These are phyloP conservation scores for Polygonum aviculare DNA, from an alignment of 148 eudicot species.

Conservation along the genomic window DNA sequence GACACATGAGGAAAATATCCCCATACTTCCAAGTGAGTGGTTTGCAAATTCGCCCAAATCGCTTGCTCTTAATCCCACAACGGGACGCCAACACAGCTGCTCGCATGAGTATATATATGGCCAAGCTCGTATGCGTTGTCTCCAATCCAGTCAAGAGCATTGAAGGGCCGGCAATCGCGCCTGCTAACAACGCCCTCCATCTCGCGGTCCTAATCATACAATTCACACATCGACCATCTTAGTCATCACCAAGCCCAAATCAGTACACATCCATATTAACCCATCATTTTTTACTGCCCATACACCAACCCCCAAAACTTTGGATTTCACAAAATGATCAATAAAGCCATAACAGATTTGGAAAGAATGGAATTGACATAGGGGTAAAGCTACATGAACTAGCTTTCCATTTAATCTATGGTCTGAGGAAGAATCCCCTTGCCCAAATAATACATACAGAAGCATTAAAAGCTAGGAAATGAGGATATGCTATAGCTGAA, in stretches of 20 bases:
- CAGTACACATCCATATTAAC: not conserved
- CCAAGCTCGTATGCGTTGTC: conserved; percentile 83
- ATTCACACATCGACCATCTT: not conserved
- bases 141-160: conserved; percentile 84
- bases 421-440: not conserved
- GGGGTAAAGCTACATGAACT: not conserved
- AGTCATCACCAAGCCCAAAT: not conserved
- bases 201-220: conserved; percentile 63
- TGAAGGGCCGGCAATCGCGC: conserved; percentile 94
- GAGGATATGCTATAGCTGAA: not conserved
- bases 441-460: not conserved
- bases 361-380: not conserved
- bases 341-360: not conserved
- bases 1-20: conserved; percentile 96
- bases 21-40: conserved; percentile 94
- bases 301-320: not conserved
- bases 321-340: not conserved
- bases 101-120: conserved; percentile 91
- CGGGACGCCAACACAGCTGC: conserved; percentile 98
- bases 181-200: conserved; percentile 96
- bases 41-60: conserved; percentile 76
- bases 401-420: not conserved
- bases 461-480: not conserved
- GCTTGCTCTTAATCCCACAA: conserved; percentile 93
- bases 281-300: not conserved